Evolutionary conservation across 1,284 basidiomycete species (phyloP), one percentile per base, ranked within the genome.

Genomic region (Thelephora terrestris): DNA sequence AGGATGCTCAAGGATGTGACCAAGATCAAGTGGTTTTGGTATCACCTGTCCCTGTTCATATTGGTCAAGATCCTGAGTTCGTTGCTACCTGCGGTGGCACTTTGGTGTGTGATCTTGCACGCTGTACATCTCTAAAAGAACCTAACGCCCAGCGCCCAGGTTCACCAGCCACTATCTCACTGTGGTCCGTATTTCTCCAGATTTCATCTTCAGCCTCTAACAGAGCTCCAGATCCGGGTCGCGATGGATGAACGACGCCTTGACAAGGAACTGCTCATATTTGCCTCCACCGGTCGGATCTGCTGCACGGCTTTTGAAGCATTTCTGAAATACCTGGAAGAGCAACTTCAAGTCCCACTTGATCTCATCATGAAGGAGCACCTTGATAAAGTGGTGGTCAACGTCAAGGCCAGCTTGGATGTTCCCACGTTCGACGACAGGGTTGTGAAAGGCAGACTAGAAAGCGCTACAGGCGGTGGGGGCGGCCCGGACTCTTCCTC

Each of bases 341-440:
- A 50, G 39, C 68, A 58, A 32, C 57, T 81, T 23, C 59, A 71
- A 20, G 56, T 61, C 1, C 74, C 76, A 0, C 71, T 89, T 43
- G 75, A 78, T 50, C 60, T 64, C 16, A 71, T 75, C 29, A 77
- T 88, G 55, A 78, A 76, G 52, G 74, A 69, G 45, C 73, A 76
- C 59, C 87, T 81, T 59, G 70, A 79, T 1, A 63, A 74, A 6
- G 79, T 80, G 51, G 76, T 78, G 47, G 85, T 85, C 60, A 68
- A 69, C 35, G 77, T 81, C 5, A 73, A 80, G 58, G 75, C 76
- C 20, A 74, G 85, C 10, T 71, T 89, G 34, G 85, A 89, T 60
- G 70, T 87, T 1, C 83, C 85, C 2, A 86, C 85, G 0, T 87
- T 75, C 55, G 75, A 81, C 46, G 82, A 88, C 60, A 70, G 78